A percentile compares a stretch with the other conserved stretches of the same genome.
These are phyloP conservation scores for Mycena sanguinolenta DNA, from an alignment of 768 basidiomycete genomes.

Conservation along the genomic window DNA sequence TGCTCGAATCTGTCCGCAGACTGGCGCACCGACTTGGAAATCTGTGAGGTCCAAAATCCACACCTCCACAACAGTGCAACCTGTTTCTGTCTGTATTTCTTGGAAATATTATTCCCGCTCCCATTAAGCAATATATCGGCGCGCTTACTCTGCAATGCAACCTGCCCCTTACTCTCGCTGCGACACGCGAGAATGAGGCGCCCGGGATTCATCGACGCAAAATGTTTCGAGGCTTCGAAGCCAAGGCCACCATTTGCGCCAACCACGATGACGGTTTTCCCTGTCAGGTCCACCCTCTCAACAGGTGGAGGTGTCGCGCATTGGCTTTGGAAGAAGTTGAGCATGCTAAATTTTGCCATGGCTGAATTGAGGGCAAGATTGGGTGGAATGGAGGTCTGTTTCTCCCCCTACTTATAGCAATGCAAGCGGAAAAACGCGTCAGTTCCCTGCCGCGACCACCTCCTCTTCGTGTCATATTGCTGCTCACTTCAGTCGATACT, in stretches of 20 bases:
- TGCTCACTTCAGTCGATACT: no score
- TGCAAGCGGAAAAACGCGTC: not conserved
- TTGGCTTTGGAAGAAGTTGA: constrained; percentile 24
- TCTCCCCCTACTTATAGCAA: not conserved
- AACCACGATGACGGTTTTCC: constrained; percentile 34
- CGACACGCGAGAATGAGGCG: constrained; percentile 51
- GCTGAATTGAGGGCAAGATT: not conserved
- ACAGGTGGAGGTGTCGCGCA: constrained; percentile 34
- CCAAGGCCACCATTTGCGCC: constrained; percentile 40
- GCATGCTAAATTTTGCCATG: constrained; percentile 27
- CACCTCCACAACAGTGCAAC: constrained; percentile 34
- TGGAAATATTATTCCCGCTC: not conserved
- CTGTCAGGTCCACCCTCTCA: constrained; percentile 35
- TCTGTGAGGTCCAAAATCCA: constrained; percentile 52
- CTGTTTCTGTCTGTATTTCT: constrained; percentile 26
- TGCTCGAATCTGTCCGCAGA: constrained; percentile 47
- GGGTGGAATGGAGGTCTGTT: no score
- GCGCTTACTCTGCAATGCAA: constrained; percentile 28
- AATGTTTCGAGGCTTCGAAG: constrained; percentile 43
- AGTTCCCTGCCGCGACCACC: no score
- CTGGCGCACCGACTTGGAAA: constrained; percentile 47
- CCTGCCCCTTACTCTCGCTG: constrained; percentile 31
- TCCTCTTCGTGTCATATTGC: no score
- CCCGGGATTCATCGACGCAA: constrained; percentile 48
- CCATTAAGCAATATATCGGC: not conserved